Percentiles rank a stretch among this genome's conserved stretches.
phyloP scores from a whole-genome alignment of 2,329 filamentous ascomycete genomes.

The Aspergillus aculeatinus region DNA sequence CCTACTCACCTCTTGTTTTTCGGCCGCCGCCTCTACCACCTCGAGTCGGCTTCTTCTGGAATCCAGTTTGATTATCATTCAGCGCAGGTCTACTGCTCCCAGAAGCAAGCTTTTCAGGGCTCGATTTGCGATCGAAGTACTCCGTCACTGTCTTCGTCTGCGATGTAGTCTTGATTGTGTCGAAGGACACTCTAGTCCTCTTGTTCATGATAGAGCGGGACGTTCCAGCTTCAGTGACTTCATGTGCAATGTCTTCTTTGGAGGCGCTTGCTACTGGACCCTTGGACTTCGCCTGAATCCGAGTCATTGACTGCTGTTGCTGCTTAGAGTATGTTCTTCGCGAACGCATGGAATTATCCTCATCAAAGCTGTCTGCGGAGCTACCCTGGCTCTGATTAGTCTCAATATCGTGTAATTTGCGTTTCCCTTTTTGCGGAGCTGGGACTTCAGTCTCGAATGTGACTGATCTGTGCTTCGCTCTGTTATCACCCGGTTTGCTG shows the following conservation, averaged over 20 bases:
- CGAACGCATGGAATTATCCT: slow-evolving; percentile 5
- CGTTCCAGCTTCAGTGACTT: neutral
- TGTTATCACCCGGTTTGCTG: neutral
- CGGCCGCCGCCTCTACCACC: slow-evolving; percentile 20
- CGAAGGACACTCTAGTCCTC: slow-evolving; percentile 13
- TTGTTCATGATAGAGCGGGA: slow-evolving; percentile 8
- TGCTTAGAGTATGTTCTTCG: slow-evolving; percentile 23
- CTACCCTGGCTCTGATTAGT: neutral
- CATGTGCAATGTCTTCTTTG: neutral
- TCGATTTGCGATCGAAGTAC: slow-evolving; percentile 28
- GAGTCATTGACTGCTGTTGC: slow-evolving; percentile 6
- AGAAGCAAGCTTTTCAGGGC: slow-evolving; percentile 31
- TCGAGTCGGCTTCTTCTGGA: slow-evolving; percentile 12
- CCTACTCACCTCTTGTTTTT: slow-evolving; percentile 29
- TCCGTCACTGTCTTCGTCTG: slow-evolving; percentile 20
- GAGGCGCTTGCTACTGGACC: neutral
- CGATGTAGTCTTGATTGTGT: slow-evolving; percentile 6
- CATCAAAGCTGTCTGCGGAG: neutral
- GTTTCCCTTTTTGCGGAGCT: neutral
- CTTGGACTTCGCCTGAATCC: neutral
- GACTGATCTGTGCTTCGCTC: slow-evolving; percentile 26
- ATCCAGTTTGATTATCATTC: slow-evolving; percentile 11
- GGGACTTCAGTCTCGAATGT: slow-evolving; percentile 21
- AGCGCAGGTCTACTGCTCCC: slow-evolving; percentile 26
- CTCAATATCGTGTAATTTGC: slow-evolving; percentile 7